These are phyloP conservation scores for Achaetomium macrosporum DNA, from an alignment of 2,329 filamentous ascomycete genomes.

Conservation along the genomic window DNA sequence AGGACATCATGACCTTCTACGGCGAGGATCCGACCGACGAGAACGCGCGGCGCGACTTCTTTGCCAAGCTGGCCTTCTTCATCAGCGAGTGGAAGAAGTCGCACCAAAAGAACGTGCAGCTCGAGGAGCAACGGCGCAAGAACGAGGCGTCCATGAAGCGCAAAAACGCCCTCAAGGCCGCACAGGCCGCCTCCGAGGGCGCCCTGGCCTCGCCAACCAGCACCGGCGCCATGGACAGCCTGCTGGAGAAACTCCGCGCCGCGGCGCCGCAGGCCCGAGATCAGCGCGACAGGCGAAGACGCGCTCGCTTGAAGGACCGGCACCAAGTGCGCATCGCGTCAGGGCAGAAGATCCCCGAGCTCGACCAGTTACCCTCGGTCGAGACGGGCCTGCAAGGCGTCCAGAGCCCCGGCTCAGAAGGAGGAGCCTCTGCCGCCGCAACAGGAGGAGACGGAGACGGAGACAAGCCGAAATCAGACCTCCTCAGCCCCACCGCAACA, in stretches of 20 bases:
- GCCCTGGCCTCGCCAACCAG: conserved; percentile 60
- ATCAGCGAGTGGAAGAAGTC: conserved; percentile 95
- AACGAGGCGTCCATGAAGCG: conserved; percentile 92
- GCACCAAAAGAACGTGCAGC: conserved; percentile 77
- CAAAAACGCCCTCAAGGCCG: conserved; percentile 65
- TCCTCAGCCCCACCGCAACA: conserved; percentile 34
- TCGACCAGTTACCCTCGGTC: conserved; percentile 42
- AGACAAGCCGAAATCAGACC: conserved; percentile 44
- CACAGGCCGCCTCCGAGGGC: conserved; percentile 38
- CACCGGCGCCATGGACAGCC: conserved; percentile 90
- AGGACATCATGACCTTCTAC: conserved; percentile 95
- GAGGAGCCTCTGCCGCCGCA: conserved; percentile 24
- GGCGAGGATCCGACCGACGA: conserved; percentile 91
- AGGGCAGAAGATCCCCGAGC: conserved; percentile 80
- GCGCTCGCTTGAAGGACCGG: conserved; percentile 81
- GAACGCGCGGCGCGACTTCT: conserved; percentile 91
- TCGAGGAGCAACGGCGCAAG: conserved; percentile 76
- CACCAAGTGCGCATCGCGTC: conserved; percentile 87
- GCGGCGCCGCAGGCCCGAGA: conserved; percentile 87
- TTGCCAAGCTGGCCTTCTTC: conserved; percentile 85
- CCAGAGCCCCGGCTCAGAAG: conserved; percentile 30
- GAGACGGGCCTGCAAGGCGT: conserved; percentile 25
- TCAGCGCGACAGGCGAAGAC: conserved; percentile 78
- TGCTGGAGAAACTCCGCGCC: conserved; percentile 89
- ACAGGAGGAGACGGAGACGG: conserved; percentile 44